Evolutionary conservation across 2,329 filamentous ascomycete species (phyloP), one percentile per base, ranked within the genome.

Genomic region (Colletotrichum phormii): DNA sequence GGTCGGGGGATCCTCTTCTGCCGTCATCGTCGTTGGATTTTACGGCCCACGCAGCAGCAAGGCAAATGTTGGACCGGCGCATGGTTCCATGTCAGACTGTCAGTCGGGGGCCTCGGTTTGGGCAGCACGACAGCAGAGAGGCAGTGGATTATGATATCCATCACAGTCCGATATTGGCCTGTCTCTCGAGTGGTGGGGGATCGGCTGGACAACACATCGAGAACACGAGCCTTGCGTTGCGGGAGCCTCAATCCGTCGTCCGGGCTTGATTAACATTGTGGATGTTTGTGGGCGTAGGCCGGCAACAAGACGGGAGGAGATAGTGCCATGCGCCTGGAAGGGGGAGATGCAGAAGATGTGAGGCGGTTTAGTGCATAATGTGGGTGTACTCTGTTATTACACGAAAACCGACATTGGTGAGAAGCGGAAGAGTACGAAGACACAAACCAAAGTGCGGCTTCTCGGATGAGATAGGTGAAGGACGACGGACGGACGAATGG

Each of bases 281-380:
- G 69, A 42, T 53, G 31, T 35, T 53, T 55, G 37, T 63, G 58
- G 64, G 51, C 33, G 49, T 67, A 55, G 35, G 33, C 31, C 63
- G 61, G 55, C 55, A 46, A 54, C 33, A 4, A 35, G 6, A 29
- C 61, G 22, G 18, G 15, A 67, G 49, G 24, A 67, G 49, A n/a
- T 7, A 46, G 35, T 61, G 33, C 68, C 42, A 70, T 66, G 68
- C 51, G 35, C 46, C 26, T 29, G 62, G 49, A 67, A 67, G 57
- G 26, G 26, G 26, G 65, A 35, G 53, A 61, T 11, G 46, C 51
- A 31, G 58, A 22, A 2, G 42, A 59, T 24, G 57, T 24, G 60
- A 65, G 60, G 55, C 55, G 66, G 60, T 62, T 73, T 62, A 42
- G 66, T 49, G 70, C 65, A 64, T 55, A 49, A 35, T n/a, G 64